These are phyloP conservation scores for Myxozyma neotropica DNA, from an alignment of 805 yeast species.

Conservation along the genomic window DNA sequence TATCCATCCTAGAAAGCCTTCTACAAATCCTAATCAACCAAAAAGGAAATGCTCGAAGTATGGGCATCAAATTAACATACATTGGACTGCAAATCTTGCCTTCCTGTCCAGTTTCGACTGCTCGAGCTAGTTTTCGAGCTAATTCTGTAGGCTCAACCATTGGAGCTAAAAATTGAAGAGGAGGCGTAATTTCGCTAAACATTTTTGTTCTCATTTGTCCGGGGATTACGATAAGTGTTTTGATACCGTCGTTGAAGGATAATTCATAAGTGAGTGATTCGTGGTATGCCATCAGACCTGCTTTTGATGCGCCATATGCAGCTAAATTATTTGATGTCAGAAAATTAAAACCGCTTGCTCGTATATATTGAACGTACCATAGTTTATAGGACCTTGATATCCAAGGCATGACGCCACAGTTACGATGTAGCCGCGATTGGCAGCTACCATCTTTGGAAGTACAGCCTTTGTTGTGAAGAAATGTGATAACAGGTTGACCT, in stretches of 20 bases:
- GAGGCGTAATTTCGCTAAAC: slow-evolving; percentile 75
- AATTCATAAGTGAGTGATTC: slow-evolving; percentile 72
- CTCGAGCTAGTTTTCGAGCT: slow-evolving; percentile 58
- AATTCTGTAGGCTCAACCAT: slow-evolving; percentile 69
- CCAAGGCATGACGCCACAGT: slow-evolving; percentile 86
- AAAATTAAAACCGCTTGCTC: not conserved
- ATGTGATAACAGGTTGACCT: slow-evolving; percentile 70
- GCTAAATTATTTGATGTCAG: slow-evolving; percentile 41
- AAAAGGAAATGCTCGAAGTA: slow-evolving; percentile 73
- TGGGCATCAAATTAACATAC: slow-evolving; percentile 74
- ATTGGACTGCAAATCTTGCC: slow-evolving; percentile 75
- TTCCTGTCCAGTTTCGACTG: slow-evolving; percentile 61
- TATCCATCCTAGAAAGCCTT: slow-evolving; percentile 68
- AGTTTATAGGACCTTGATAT: slow-evolving; percentile 76
- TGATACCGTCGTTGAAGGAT: slow-evolving; percentile 59
- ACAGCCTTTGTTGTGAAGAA: slow-evolving; percentile 70
- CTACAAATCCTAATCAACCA: slow-evolving; percentile 61
- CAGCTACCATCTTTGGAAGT: slow-evolving; percentile 68
- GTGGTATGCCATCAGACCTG: slow-evolving; percentile 82
- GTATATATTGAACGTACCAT: slow-evolving; percentile 41
- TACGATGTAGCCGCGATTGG: slow-evolving; percentile 71
- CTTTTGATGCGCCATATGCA: slow-evolving; percentile 88
- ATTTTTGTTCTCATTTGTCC: slow-evolving; percentile 77
- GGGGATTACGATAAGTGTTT: slow-evolving; percentile 77
- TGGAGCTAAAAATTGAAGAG: slow-evolving; percentile 78